Evolutionary conservation across 805 yeast genomes (phyloP).

Genomic region (Candida stauntonica): DNA sequence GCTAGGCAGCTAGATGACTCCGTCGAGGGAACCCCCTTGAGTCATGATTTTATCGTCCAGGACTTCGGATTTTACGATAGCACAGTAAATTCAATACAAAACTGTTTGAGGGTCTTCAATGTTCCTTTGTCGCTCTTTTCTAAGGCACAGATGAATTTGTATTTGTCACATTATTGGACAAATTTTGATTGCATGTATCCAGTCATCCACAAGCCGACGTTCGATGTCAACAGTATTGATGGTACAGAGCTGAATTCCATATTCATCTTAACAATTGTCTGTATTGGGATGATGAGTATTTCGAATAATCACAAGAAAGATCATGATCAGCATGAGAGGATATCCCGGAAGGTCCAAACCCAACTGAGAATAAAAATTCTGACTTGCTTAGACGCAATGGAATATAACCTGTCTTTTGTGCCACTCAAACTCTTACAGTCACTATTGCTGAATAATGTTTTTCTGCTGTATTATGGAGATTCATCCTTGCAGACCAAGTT

Average conservation of each 20-base stretch:
- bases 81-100: not conserved
- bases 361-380: conserved; percentile 12
- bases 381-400: conserved; percentile 12
- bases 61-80: not conserved
- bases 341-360: conserved; percentile 20
- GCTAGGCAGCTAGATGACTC: not conserved
- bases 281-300: conserved; percentile 24
- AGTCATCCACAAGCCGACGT: conserved; percentile 35
- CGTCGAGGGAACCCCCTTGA: not conserved
- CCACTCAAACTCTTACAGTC: conserved; percentile 24
- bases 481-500: conserved; percentile 11
- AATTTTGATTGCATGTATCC: conserved; percentile 36
- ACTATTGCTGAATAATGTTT: conserved; percentile 21
- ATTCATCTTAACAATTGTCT: conserved; percentile 18
- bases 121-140: conserved; percentile 1
- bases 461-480: conserved; percentile 25
- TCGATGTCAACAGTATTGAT: conserved; percentile 15
- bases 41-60: not conserved
- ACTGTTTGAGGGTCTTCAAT: no score
- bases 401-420: conserved; percentile 8
- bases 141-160: conserved; percentile 12
- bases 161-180: conserved; percentile 32
- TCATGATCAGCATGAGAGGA: conserved; percentile 4
- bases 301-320: not conserved
- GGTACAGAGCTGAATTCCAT: conserved; percentile 3